A percentile compares a stretch with the other conserved stretches of the same genome.
Conservation (phyloP, 306 rosid genomes). For the Adenanthera pavonina region DNA sequence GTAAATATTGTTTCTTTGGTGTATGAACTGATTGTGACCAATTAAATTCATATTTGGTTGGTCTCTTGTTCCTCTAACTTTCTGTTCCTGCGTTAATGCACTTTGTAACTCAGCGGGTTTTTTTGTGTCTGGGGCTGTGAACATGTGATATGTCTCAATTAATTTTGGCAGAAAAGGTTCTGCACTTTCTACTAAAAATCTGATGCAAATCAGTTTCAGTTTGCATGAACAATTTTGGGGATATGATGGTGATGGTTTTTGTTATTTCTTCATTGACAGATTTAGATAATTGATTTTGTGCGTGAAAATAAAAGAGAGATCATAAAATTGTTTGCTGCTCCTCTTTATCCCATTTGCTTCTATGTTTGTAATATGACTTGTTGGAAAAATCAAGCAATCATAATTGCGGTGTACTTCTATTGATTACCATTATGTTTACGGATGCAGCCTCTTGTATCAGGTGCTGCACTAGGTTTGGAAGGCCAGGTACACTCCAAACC, state of each 20-base stretch:
- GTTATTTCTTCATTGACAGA: background rate
- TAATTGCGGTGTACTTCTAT: background rate
- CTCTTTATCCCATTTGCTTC: constrained; percentile 10
- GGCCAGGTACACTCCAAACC: constrained; percentile 83
- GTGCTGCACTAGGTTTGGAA: constrained; percentile 97
- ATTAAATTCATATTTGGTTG: background rate
- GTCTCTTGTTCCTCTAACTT: constrained; percentile 7
- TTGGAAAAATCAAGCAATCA: constrained; percentile 17
- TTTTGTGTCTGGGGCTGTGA: constrained; percentile 26
- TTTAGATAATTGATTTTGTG: background rate
- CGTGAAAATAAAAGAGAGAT: background rate
- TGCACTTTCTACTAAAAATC: background rate
- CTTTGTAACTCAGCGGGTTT: background rate
- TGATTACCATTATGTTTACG: constrained; percentile 42
- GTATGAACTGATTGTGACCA: constrained; percentile 1
- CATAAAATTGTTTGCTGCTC: background rate
- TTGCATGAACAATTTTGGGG: constrained; percentile 10
- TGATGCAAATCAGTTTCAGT: constrained; percentile 12
- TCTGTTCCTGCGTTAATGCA: background rate
- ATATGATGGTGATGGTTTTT: background rate
- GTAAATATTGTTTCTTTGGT: constrained; percentile 48
- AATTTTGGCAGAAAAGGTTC: constrained; percentile 10
- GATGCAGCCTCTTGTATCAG: constrained; percentile 97
- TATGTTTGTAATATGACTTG: constrained; percentile 15
- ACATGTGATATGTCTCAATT: background rate